These are phyloP conservation scores for Datura wrightii DNA, from an alignment of 257 asterid species.

Conservation along the genomic window DNA sequence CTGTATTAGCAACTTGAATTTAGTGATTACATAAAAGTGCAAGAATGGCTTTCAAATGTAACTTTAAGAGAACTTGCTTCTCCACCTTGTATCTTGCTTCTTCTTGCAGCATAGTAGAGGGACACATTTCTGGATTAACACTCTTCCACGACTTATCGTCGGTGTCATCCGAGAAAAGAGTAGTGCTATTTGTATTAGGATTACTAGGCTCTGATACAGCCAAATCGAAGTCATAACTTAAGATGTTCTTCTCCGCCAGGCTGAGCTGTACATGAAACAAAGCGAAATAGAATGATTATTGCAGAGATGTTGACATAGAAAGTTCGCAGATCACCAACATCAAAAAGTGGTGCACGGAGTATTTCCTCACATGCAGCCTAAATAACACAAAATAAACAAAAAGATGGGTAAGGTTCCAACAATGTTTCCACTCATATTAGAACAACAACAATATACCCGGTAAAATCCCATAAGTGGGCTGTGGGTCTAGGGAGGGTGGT, in stretches of 20 bases:
- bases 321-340: not conserved
- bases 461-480: no score
- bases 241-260: conserved; percentile 83
- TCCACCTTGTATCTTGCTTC: conserved; percentile 36
- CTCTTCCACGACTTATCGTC: conserved; percentile 69
- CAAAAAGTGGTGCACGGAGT: not conserved
- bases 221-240: not conserved
- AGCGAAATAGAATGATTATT: conserved; percentile 22
- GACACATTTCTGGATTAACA: conserved; percentile 62
- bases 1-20: not conserved
- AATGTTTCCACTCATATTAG: not conserved
- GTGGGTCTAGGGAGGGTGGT: no score
- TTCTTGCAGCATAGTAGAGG: conserved; percentile 62
- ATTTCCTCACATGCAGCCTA: not conserved
- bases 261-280: conserved; percentile 71
- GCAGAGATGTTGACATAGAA: not conserved
- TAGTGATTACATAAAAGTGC: not conserved
- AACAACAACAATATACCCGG: not conserved
- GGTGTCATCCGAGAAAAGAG: conserved; percentile 91
- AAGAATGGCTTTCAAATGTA: not conserved
- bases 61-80: not conserved
- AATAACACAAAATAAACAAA: not conserved
- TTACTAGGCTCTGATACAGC: conserved; percentile 88
- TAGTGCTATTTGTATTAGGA: conserved; percentile 91
- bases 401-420: not conserved